Base-by-base conservation (phyloP, 2,329 filamentous ascomycete species). In the Metarhizium humberi region DNA sequence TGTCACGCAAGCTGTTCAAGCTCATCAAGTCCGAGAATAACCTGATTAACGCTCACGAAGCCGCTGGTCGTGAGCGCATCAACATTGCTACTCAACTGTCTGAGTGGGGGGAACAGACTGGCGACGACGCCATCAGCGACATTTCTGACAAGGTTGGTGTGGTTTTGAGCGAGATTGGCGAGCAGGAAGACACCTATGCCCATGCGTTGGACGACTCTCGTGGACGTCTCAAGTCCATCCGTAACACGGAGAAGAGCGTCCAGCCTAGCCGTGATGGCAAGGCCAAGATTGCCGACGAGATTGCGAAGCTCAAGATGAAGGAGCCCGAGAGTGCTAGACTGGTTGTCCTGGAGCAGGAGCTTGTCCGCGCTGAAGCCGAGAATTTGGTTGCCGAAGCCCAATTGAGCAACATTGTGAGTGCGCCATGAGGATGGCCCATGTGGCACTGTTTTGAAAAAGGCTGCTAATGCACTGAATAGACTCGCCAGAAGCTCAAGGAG, bases 91-190 rank as follows among this genome's bases (percentile, higher is more conserved):
- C 85, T 11, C 92, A 97, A 75, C 82, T 99, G 48, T 95, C 90
- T 7, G 92, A 97, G 63, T 99, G 94, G 94, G 94, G 94, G 56
- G 92, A 97, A 74, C 82, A 88, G 57, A 96, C 92, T 2, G 82
- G 84, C 53, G 94, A 99, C 66, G 90, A 95, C 58, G 84, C 85
- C 52, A 79, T 97, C 65, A 90, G 84, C 53, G 94, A 97, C 68
- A 82, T 99, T 62, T 91, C 88, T 57, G 94, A 97, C 79, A 99
- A 99, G 79, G 79, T 99, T 53, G 94, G 91, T 52, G 92, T 97
- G 43, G 77, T 99, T 64, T 77, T 99, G 57, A 87, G 88, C 25
- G 94, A 97, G 76, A 84, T 99, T 58, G 94, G 91, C 53, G 91
- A 96, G 73, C 91, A 95, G 72, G 94, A 99, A 70, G 92, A 96